These are phyloP conservation scores for Alternaria ventricosa DNA, from an alignment of 2,329 filamentous ascomycete species.

Conservation along the genomic window DNA sequence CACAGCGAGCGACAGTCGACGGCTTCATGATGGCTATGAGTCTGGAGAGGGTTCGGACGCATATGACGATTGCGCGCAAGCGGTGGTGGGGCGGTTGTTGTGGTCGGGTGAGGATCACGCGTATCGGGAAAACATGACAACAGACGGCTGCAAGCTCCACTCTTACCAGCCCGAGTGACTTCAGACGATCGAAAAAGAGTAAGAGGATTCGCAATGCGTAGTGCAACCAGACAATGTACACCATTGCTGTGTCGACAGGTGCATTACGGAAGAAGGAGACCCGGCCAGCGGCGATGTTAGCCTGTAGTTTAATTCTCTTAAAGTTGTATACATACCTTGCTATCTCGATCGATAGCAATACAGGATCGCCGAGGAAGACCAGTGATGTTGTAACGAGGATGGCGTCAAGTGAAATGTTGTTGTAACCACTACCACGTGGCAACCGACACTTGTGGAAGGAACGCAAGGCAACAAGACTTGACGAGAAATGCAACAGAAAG, in stretches of 20 bases:
- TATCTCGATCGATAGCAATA: not conserved
- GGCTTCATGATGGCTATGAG: constrained; percentile 20
- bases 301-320: not conserved
- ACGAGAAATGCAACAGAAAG: not conserved
- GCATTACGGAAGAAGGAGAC: constrained; percentile 4
- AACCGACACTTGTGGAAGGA: not conserved
- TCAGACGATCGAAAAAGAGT: constrained; percentile 8
- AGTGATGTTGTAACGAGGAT: not conserved
- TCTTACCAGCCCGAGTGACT: constrained; percentile 7
- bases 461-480: constrained; percentile 2
- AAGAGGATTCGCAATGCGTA: constrained; percentile 3
- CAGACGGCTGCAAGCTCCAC: constrained; percentile 12
- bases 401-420: not conserved
- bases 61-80: constrained; percentile 1
- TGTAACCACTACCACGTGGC: constrained; percentile 5
- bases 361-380: not conserved
- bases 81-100: constrained; percentile 4
- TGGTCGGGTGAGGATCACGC: constrained; percentile 15
- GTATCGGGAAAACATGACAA: constrained; percentile 13
- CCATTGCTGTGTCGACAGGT: constrained; percentile 12
- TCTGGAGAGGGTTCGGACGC: not conserved
- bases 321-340: not conserved
- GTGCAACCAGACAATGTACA: constrained; percentile 10
- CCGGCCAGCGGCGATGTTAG: not conserved
- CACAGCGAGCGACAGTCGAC: constrained; percentile 13